phyloP scores from a whole-genome alignment of 2,329 filamentous ascomycete genomes.

The Microcyclosporella mali region DNA sequence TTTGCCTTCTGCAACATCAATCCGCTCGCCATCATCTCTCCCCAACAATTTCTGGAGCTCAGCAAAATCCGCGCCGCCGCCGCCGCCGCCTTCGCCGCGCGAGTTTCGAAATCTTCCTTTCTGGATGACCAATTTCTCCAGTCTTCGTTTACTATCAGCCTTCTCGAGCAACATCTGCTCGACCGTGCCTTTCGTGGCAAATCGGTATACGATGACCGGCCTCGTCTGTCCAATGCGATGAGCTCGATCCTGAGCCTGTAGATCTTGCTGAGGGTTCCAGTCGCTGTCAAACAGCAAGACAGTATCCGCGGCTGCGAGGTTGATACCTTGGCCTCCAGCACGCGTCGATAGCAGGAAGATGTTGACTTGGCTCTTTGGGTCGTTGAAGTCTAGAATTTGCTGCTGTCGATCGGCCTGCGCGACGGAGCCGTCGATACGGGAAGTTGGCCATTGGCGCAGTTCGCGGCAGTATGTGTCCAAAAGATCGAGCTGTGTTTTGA shows the following conservation, averaged over 20 bases:
- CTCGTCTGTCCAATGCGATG: slow-evolving; percentile 91
- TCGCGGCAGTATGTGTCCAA: slow-evolving; percentile 76
- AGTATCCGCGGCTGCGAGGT: slow-evolving; percentile 83
- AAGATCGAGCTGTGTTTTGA: slow-evolving; percentile 89
- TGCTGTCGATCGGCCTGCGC: slow-evolving; percentile 55
- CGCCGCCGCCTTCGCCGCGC: slow-evolving; percentile 40
- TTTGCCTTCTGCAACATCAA: slow-evolving; percentile 52
- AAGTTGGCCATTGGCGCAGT: slow-evolving; percentile 73
- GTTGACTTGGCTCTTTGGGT: slow-evolving; percentile 40
- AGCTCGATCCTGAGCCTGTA: slow-evolving; percentile 91
- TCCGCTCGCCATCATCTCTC: slow-evolving; percentile 61
- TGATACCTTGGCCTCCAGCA: slow-evolving; percentile 92
- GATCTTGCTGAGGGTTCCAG: slow-evolving; percentile 95
- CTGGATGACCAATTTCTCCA: slow-evolving; percentile 92
- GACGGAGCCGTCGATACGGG: slow-evolving; percentile 86
- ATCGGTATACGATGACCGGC: slow-evolving; percentile 86
- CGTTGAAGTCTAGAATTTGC: slow-evolving; percentile 47
- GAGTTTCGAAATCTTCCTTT: slow-evolving; percentile 70
- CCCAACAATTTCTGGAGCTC: slow-evolving; percentile 43
- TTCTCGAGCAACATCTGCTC: slow-evolving; percentile 81
- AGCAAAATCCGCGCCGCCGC: slow-evolving; percentile 39
- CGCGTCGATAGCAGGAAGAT: slow-evolving; percentile 86
- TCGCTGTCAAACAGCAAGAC: slow-evolving; percentile 86
- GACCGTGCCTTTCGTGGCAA: slow-evolving; percentile 88
- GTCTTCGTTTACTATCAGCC: slow-evolving; percentile 81